Evolutionary conservation across 768 basidiomycete genomes (phyloP).

Genomic region (Pulveroboletus sp.): DNA sequence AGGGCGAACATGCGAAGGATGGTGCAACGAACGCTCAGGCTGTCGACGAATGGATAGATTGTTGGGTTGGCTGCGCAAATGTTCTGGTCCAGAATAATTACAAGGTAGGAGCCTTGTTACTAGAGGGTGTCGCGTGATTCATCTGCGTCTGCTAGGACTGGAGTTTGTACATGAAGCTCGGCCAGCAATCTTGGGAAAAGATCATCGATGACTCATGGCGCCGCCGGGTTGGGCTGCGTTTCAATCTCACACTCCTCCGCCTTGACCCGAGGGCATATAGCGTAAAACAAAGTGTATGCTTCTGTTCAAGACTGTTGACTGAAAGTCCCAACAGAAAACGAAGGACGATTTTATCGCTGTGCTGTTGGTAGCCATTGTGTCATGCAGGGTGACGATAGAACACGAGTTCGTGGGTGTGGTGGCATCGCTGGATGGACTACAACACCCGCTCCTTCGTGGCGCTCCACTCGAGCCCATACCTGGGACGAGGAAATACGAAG

Average conservation of each 20-base stretch:
- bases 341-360: constrained; percentile 52
- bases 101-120: constrained; percentile 32
- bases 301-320: not conserved
- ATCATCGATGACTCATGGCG: constrained; percentile 50
- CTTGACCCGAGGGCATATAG: constrained; percentile 60
- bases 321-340: constrained; percentile 35
- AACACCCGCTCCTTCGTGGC: constrained; percentile 48
- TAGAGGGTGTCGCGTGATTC: not conserved
- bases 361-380: constrained; percentile 51
- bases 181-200: constrained; percentile 53
- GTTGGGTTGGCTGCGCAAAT: constrained; percentile 71
- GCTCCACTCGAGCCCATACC: constrained; percentile 28
- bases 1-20: constrained; percentile 20
- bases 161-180: constrained; percentile 53
- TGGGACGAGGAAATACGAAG: constrained; percentile 24
- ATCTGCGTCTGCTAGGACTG: constrained; percentile 46
- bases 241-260: constrained; percentile 54
- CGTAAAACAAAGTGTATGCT: constrained; percentile 36
- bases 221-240: constrained; percentile 59
- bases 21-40: constrained; percentile 29
- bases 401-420: constrained; percentile 56
- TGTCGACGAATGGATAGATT: constrained; percentile 60
- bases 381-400: constrained; percentile 48
- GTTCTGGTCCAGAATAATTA: constrained; percentile 54
- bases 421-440: constrained; percentile 55